Evolutionary conservation across 2,329 filamentous ascomycete species (phyloP), one percentile per base, ranked within the genome.

Genomic region (Tolypocladium cylindrosporum): DNA sequence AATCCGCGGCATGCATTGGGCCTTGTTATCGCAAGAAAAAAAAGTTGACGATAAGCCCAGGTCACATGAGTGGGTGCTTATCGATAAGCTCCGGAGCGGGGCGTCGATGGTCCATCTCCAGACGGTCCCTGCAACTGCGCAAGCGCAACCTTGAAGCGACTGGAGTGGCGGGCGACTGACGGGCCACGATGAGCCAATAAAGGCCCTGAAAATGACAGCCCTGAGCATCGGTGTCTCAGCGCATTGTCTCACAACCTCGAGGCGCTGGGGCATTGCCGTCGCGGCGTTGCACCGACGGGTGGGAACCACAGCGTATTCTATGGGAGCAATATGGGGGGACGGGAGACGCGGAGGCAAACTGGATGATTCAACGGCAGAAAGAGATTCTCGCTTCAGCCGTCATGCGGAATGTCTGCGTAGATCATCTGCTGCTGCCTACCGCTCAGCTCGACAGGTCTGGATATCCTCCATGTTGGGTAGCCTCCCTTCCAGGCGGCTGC

Each of bases 31-130:
- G 57, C 48, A 40, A 55, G 14, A 65, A 62, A 64, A 31, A 71
- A 71, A 69, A 66, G 60, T 61, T 55, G 58, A 57, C 59, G 64
- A 67, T 68, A 66, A 65, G 60, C 51, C 11, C 19, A 57, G 24
- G 58, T 64, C 63, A 67, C 63, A 65, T 65, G 63, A 61, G 58
- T 45, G 36, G 6, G 27, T 1, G 3, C 7, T 62, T 66, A 66
- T 66, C 63, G 67, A 69, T 69, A 68, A 62, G 27, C 8, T 2
- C 24, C 0, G 5, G 21, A 8, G 21, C 42, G 42, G 42, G 41
- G 7, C 19, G 14, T 14, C 6, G 39, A 7, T 4, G 6, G 14
- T 13, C 6, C 24, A 27, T 27, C 24, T 27, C 24, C 24, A 27
- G 24, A 27, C 24, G 24, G 24, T 27, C 24, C 24, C 24, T 27